Evolutionary conservation across 108 stramenopile species (phyloP), one percentile per base, ranked within the genome.

Genomic region (Discostella stelligeroides): DNA sequence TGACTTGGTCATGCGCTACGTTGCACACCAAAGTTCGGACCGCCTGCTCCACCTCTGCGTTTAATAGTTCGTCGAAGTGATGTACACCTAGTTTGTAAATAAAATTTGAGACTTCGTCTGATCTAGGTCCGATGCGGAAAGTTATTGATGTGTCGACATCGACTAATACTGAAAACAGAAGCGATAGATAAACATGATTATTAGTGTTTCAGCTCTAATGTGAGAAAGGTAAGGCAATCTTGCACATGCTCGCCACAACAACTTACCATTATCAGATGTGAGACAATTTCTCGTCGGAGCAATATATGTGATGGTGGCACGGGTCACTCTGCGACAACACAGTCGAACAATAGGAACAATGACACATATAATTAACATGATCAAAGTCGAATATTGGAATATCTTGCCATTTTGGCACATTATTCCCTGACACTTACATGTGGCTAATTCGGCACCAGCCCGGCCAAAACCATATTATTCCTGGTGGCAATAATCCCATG

Each of bases 51-150:
- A 74, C 68, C 43, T 82, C 79, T 17, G 84, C 79, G 15, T 81
- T 60, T 24, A 84, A 37, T 5, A 83, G 69, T 25, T 84, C 82
- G 47, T 84, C 79, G 29, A 84, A 70, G 17, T 75, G 67, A 56
- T 83, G 75, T 40, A 82, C 81, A 23, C 84, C 84, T 46, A 84
- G 43, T 40, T 70, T 84, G 79, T 84, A 84, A 28, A 84, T 81
- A 58, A 84, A 84, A 55, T 54, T 68, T 45, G 54, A 34, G 57
- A 46, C 84, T 4, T 68, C 74, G 7, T 80, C 60, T 1, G 53
- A 37, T 42, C 62, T 68, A 28, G 75, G 75, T 24, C 75, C 75
- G 24, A 76, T 76, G 11, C 68, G 68, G 59, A 76, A 70, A 30
- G 75, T 66, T 21, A 76, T 24, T 23, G 75, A 76, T 7, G 69